phyloP scores from a whole-genome alignment of 2,329 filamentous ascomycete species.

The Thielaviopsis populi region DNA sequence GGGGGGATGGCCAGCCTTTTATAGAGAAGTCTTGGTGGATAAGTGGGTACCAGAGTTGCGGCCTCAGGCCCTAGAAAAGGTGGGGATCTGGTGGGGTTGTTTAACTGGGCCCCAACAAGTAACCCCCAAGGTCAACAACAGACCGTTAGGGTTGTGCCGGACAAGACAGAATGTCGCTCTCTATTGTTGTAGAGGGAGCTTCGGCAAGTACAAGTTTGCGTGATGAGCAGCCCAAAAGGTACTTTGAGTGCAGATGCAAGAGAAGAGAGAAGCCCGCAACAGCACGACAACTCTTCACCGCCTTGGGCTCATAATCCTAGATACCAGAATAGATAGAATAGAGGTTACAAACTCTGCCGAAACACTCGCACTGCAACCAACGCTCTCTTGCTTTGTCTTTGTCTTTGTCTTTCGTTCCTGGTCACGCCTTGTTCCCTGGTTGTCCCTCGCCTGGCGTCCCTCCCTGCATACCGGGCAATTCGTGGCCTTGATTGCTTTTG shows the following conservation, averaged over 20 bases:
- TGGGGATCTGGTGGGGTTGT: background rate
- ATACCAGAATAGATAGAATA: background rate
- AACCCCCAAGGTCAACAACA: background rate
- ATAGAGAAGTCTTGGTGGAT: background rate
- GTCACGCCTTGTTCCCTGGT: background rate
- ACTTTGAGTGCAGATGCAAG: background rate
- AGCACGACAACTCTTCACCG: background rate
- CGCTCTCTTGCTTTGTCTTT: background rate
- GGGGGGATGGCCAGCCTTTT: background rate
- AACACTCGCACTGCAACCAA: background rate
- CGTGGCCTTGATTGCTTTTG: background rate
- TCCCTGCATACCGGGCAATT: background rate
- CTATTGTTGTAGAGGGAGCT: background rate
- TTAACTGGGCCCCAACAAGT: background rate
- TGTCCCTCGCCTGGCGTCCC: too few relatives aligned
- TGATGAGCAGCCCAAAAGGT: background rate
- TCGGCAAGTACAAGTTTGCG: background rate
- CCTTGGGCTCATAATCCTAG: background rate
- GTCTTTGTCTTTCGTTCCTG: background rate
- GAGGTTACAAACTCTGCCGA: background rate
- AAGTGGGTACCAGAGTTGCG: background rate
- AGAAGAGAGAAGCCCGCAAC: background rate
- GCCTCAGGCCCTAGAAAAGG: background rate
- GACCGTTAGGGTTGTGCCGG: background rate
- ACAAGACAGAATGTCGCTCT: background rate